Base-by-base conservation (phyloP, 1,284 basidiomycete genomes). In the Trametes versicolor region DNA sequence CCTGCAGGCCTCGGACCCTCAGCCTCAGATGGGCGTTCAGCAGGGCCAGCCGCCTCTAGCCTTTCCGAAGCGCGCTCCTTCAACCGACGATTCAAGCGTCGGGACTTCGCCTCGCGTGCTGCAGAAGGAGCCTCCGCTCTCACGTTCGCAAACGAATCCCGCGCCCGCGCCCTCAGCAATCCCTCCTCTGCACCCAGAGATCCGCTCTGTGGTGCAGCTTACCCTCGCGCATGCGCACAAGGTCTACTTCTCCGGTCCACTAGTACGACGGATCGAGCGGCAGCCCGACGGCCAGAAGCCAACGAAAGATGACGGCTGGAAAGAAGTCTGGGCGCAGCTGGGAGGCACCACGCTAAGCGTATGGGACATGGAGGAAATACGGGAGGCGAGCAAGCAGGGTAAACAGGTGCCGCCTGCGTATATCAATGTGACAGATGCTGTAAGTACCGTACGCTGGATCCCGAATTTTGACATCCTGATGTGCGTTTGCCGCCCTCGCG, bases 311-410 rank as follows among this genome's bases (percentile, higher is more conserved):
- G 91, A 95, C 34, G 92, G 92, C n/a, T 97, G 95, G 95, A 83
- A 86, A 9, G 87, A 94, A n/a, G 91, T 97, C 10, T 97, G 95
- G 95, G 93, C 93, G 1, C 96, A 98, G 79, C 83, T 98, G 32
- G 93, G 93, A 49, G 96, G 96, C 6, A 98, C 96, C 9, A 96
- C 95, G 9, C 85, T 98, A 61, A 97, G 95, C 72, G 83, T 95
- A 48, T 96, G 95, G 94, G 92, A 94, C 76, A 96, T 96, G 88
- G 86, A 86, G 71, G 86, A 91, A 69, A 90, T 96, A 63, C 87
- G 93, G 67, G 88, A 92, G 76, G 94, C 95, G 5, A 94, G 88
- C 70, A 87, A 86, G 71, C 82, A 89, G 70, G 94, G 94, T 10
- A 87, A 80, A 67, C 93, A 96, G 79, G 93, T 95, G 5, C 94